Conservation (phyloP, 225 moss, liverwort and hornwort genomes). For the Marchantia polymorpha region DNA sequence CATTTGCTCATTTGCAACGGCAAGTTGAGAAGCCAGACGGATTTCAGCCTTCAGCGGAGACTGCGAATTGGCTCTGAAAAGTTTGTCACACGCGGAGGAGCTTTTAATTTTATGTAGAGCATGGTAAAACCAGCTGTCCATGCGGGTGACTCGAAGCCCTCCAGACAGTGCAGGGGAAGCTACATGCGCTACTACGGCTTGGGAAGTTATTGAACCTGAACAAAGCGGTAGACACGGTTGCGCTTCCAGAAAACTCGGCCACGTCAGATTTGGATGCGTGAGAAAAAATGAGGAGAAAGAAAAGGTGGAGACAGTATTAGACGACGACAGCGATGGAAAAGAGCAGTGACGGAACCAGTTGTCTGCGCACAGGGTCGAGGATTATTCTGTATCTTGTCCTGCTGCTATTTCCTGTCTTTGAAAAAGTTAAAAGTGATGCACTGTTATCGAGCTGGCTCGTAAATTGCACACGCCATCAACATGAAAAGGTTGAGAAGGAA, state of each 20-base stretch:
- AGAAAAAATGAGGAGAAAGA: conserved; percentile 17
- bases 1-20: no score
- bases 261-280: not conserved
- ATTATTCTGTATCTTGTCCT: conserved; percentile 1
- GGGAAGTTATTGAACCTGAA: not conserved
- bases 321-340: not conserved
- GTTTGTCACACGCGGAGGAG: not conserved
- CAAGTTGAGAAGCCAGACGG: not conserved
- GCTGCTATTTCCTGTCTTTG: conserved; percentile 11
- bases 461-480: not conserved
- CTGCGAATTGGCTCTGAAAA: not conserved
- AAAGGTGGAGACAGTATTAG: conserved; percentile 15
- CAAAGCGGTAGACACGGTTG: not conserved
- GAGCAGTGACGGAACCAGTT: conserved; percentile 1
- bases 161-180: not conserved
- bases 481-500: not conserved
- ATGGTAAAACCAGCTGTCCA: not conserved
- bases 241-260: not conserved
- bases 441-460: conserved; percentile 22
- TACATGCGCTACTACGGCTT: no score
- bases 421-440: conserved; percentile 9
- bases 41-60: not conserved
- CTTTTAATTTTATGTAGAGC: not conserved
- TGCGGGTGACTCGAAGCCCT: not conserved
- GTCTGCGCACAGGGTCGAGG: not conserved